Conservation (phyloP, 164 flowering plant species). For the Litsea cubeba region DNA sequence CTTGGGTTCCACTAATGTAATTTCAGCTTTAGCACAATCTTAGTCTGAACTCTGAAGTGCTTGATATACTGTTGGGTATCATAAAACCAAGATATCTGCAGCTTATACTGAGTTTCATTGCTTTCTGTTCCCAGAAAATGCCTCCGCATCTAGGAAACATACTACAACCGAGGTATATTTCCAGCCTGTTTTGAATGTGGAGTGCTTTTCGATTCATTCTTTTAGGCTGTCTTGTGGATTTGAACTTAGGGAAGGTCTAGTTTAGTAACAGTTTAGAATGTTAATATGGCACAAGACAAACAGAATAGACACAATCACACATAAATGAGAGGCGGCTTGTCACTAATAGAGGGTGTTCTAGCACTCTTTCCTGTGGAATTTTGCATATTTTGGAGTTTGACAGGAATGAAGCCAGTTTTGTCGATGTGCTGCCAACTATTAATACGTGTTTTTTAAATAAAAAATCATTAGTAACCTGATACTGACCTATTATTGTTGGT, state of each 20-base stretch:
- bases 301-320: not conserved
- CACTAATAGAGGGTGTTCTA: not conserved
- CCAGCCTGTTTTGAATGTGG: not conserved
- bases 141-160: constrained; percentile 14
- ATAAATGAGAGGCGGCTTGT: not conserved
- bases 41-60: not conserved
- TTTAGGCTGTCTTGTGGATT: not conserved
- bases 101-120: not conserved
- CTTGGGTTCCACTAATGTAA: not conserved
- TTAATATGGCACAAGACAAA: not conserved
- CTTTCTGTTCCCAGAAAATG: constrained; percentile 31
- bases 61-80: not conserved
- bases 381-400: no score
- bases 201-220: not conserved
- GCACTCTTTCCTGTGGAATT: not conserved
- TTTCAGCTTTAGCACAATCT: not conserved
- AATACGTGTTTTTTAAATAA: no score
- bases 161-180: constrained; percentile 39
- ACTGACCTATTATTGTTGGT: constrained; percentile 10
- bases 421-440: not conserved
- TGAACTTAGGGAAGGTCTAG: not conserved
- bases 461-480: not conserved
- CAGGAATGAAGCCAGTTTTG: not conserved
- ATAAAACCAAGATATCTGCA: not conserved
- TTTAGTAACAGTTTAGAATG: not conserved